These are phyloP conservation scores for Acanthamoeba culbertsoni DNA, from an alignment of 208 protist species.

Conservation along the genomic window DNA sequence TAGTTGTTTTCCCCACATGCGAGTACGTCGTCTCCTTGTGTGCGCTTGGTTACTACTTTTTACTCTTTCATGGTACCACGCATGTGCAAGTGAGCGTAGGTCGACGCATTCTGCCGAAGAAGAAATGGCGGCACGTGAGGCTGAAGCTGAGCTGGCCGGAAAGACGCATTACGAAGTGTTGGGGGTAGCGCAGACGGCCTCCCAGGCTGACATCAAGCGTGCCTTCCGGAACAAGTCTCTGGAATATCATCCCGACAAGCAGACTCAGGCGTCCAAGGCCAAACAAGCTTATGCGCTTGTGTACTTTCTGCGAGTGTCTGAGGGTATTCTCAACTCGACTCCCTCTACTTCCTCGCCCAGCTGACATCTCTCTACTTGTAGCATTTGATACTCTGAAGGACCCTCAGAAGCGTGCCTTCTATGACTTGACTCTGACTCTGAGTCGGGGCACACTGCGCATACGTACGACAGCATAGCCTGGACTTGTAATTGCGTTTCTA, in stretches of 20 bases:
- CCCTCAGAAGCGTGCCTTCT: background rate
- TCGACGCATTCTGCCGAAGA: background rate
- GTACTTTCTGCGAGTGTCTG: background rate
- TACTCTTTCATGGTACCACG: background rate
- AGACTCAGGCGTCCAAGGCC: background rate
- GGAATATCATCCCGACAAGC: background rate
- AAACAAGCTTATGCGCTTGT: background rate
- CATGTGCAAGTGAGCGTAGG: background rate
- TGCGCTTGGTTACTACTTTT: background rate
- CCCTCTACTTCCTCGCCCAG: background rate
- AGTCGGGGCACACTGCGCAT: background rate
- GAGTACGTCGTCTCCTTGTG: too few relatives aligned
- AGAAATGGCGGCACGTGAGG: background rate
- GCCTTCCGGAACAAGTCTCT: background rate
- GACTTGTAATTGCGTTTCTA: background rate
- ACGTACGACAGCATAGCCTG: background rate
- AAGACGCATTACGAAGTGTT: background rate
- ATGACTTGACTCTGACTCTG: background rate
- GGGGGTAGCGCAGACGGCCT: background rate
- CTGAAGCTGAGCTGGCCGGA: background rate
- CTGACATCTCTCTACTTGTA: background rate
- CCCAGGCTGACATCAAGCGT: background rate
- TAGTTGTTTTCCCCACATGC: too few relatives aligned
- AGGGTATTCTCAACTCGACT: background rate
- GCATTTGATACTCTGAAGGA: background rate